Conservation (phyloP, 352 stramenopile genomes). For the Phytopythium mirpurense region DNA sequence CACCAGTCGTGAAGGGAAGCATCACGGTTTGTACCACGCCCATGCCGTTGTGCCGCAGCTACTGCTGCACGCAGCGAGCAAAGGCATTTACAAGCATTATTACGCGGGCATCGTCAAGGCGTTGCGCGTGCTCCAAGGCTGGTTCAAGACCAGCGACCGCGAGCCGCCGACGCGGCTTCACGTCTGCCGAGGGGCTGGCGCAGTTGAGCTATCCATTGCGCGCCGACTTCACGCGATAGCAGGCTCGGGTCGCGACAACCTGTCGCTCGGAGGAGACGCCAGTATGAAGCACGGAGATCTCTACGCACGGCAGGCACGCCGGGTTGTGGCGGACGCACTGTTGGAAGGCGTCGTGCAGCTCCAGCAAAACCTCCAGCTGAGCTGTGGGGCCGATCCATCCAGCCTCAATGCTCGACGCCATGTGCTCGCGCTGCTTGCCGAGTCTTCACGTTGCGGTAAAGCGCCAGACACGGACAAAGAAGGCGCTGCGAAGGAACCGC, state of each 20-base stretch:
- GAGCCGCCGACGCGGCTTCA: constrained; percentile 5
- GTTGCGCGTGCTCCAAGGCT: constrained; percentile 44
- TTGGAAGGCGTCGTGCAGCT: constrained; percentile 29
- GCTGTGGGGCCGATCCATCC: not conserved
- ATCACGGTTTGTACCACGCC: not conserved
- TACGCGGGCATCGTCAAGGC: constrained; percentile 46
- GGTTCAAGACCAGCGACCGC: constrained; percentile 15
- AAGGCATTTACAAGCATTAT: constrained; percentile 68
- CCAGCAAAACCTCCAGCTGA: constrained; percentile 18
- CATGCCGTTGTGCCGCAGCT: constrained; percentile 33
- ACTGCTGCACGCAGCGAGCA: constrained; percentile 44
- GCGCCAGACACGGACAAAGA: too few species aligned
- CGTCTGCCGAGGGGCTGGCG: constrained; percentile 40
- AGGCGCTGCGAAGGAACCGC: too few species aligned
- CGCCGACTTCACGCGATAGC: constrained; percentile 10
- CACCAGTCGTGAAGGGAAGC: not conserved
- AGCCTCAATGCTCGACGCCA: not conserved
- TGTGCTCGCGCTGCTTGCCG: not conserved
- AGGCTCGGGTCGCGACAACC: not conserved
- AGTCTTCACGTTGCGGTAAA: too few species aligned
- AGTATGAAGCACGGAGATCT: not conserved
- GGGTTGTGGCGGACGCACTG: constrained; percentile 20
- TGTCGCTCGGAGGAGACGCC: constrained; percentile 3
- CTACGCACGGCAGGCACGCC: constrained; percentile 4
- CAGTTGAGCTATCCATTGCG: constrained; percentile 38